Evolutionary conservation across 1,139 yeast genomes (phyloP).

Genomic region (Chernovozyma aurita): DNA sequence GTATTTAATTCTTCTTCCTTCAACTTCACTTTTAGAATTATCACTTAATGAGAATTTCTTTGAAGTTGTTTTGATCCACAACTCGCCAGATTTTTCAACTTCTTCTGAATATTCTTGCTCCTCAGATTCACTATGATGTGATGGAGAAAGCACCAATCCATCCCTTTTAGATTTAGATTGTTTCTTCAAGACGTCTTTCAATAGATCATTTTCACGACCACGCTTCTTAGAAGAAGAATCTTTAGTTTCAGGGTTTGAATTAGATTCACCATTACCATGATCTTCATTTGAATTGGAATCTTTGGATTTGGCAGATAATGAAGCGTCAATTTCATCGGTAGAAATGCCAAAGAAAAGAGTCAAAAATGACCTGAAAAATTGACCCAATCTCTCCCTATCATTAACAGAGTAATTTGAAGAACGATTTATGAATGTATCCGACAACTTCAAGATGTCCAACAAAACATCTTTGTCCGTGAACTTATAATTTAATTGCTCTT

Average conservation of each 20-base stretch:
- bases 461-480: constrained; percentile 67
- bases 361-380: constrained; percentile 67
- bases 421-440: constrained; percentile 64
- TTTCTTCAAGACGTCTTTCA: constrained; percentile 72
- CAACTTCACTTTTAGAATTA: constrained; percentile 14
- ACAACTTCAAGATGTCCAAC: constrained; percentile 67
- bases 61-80: constrained; percentile 55
- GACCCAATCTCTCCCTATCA: constrained; percentile 76
- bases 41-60: constrained; percentile 24
- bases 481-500: constrained; percentile 69
- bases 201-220: constrained; percentile 58
- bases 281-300: constrained; percentile 9
- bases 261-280: constrained; percentile 11
- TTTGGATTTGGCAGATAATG: constrained; percentile 19
- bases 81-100: constrained; percentile 58
- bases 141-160: constrained; percentile 32
- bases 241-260: constrained; percentile 7
- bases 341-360: constrained; percentile 62
- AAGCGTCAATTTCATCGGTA: constrained; percentile 25
- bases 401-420: constrained; percentile 71
- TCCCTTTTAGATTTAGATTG: constrained; percentile 48
- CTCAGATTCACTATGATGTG: constrained; percentile 28
- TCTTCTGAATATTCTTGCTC: constrained; percentile 35
- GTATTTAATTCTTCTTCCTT: constrained; percentile 42
- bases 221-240: constrained; percentile 37